Evolutionary conservation across 2,329 filamentous ascomycete genomes (phyloP).

Genomic region (Ophiocordyceps camponoti-saundersi): DNA sequence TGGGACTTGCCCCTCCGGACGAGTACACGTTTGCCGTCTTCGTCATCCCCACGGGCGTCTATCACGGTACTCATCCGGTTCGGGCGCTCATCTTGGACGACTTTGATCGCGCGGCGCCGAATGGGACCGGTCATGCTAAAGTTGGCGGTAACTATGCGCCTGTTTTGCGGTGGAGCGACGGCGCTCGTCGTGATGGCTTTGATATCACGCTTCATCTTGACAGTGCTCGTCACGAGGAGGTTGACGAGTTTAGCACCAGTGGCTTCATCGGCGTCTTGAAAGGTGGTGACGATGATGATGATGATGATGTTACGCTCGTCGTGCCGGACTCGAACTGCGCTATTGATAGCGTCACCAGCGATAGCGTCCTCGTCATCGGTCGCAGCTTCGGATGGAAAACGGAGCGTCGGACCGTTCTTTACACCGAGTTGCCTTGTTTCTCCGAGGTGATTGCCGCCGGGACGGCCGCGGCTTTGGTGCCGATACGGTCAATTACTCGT

Average conservation of each 20-base stretch:
- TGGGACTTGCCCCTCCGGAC: slow-evolving; percentile 73
- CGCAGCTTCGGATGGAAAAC: slow-evolving; percentile 69
- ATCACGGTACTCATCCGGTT: slow-evolving; percentile 82
- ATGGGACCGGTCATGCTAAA: slow-evolving; percentile 83
- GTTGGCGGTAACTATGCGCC: slow-evolving; percentile 93
- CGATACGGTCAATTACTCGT: slow-evolving; percentile 79
- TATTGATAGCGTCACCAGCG: slow-evolving; percentile 72
- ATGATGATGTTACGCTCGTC: slow-evolving; percentile 50
- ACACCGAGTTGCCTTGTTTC: slow-evolving; percentile 35
- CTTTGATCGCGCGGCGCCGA: slow-evolving; percentile 84
- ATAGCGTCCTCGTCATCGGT: slow-evolving; percentile 62
- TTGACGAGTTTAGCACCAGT: slow-evolving; percentile 92
- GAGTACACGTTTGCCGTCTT: slow-evolving; percentile 87
- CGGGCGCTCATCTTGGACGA: slow-evolving; percentile 77
- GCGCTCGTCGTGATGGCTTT: slow-evolving; percentile 59
- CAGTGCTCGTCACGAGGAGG: slow-evolving; percentile 63
- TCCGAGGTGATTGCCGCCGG: slow-evolving; percentile 78
- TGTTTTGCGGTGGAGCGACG: slow-evolving; percentile 74
- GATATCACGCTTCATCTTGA: slow-evolving; percentile 94
- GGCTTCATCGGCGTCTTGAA: slow-evolving; percentile 69
- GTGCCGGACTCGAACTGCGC: slow-evolving; percentile 79
- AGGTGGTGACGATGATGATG: slow-evolving; percentile 19
- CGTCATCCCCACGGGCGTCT: slow-evolving; percentile 82
- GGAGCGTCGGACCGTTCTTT: slow-evolving; percentile 56
- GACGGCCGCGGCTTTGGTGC: slow-evolving; percentile 79